phyloP scores from a whole-genome alignment of 1,284 basidiomycete species.

The Xerocomus amazonicus region DNA sequence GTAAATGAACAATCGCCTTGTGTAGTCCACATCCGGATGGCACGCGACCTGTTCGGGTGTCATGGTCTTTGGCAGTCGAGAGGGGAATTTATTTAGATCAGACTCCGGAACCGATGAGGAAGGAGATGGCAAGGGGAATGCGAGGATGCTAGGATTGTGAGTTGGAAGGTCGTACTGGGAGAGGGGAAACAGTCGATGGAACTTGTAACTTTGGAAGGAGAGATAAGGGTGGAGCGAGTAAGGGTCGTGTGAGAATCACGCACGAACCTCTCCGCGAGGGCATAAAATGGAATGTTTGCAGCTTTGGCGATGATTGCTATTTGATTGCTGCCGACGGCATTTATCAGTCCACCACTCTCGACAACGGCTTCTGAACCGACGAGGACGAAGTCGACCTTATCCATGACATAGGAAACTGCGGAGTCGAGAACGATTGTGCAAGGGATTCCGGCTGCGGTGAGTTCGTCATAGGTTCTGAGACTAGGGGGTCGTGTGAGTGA shows the following conservation, averaged over 20 bases:
- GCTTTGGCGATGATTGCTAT: constrained; percentile 96
- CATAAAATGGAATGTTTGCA: constrained; percentile 94
- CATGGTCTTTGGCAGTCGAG: constrained; percentile 44
- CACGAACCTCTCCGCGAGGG: constrained; percentile 84
- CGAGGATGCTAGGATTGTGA: constrained; percentile 67
- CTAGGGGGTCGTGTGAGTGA: constrained; percentile 40
- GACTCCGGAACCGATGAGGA: constrained; percentile 19
- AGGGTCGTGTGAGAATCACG: constrained; percentile 20
- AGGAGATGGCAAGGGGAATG: constrained; percentile 47
- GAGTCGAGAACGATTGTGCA: constrained; percentile 95
- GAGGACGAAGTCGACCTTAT: constrained; percentile 90
- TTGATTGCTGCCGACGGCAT: constrained; percentile 92
- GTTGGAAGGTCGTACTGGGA: constrained; percentile 96
- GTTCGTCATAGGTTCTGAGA: constrained; percentile 81
- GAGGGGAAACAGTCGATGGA: constrained; percentile 93
- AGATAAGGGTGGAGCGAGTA: constrained; percentile 18
- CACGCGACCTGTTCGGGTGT: constrained; percentile 69
- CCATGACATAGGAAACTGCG: constrained; percentile 96
- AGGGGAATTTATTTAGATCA: constrained; percentile 20
- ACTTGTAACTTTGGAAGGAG: constrained; percentile 77
- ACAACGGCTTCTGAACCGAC: constrained; percentile 98
- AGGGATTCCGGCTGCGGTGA: constrained; percentile 85
- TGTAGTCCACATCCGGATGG: constrained; percentile 82
- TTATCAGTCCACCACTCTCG: constrained; percentile 87
- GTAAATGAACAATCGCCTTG: constrained; percentile 48